Percentiles rank a stretch among this genome's conserved stretches.
Evolutionary conservation across 2,329 filamentous ascomycete species (phyloP).

Genomic region (Alternaria rosae): DNA sequence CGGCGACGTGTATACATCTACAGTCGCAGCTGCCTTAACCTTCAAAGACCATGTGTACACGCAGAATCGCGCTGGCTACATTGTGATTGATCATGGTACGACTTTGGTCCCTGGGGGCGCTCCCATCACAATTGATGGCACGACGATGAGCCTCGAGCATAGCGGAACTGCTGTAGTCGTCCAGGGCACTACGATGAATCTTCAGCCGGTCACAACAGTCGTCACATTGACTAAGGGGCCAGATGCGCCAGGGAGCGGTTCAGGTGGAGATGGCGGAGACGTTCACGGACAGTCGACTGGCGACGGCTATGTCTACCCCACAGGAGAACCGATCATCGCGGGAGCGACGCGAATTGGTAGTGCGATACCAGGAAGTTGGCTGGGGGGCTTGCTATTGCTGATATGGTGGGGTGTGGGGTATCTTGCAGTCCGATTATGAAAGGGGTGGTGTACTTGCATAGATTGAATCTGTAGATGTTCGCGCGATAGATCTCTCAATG

Average conservation of each 20-base stretch:
- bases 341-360: slow-evolving; percentile 2
- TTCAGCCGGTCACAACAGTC: slow-evolving; percentile 34
- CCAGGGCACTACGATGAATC: slow-evolving; percentile 30
- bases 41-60: slow-evolving; percentile 49
- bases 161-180: slow-evolving; percentile 38
- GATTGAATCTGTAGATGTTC: background rate
- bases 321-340: slow-evolving; percentile 8
- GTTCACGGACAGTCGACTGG: slow-evolving; percentile 3
- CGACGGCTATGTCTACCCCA: slow-evolving; percentile 6
- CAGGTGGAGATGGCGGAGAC: background rate
- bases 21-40: slow-evolving; percentile 43
- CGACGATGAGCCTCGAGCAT: slow-evolving; percentile 40
- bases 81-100: slow-evolving; percentile 48
- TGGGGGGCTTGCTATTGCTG: slow-evolving; percentile 22
- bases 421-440: slow-evolving; percentile 27
- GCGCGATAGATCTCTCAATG: slow-evolving; percentile 16
- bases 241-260: background rate
- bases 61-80: slow-evolving; percentile 54
- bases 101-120: slow-evolving; percentile 49
- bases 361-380: slow-evolving; percentile 9
- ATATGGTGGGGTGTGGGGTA: slow-evolving; percentile 20
- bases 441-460: background rate
- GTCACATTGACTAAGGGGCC: slow-evolving; percentile 21
- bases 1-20: slow-evolving; percentile 28
- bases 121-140: slow-evolving; percentile 44